These are phyloP conservation scores for Pestalotiopsis sp. DNA, from an alignment of 2,329 filamentous ascomycete genomes.

Conservation along the genomic window DNA sequence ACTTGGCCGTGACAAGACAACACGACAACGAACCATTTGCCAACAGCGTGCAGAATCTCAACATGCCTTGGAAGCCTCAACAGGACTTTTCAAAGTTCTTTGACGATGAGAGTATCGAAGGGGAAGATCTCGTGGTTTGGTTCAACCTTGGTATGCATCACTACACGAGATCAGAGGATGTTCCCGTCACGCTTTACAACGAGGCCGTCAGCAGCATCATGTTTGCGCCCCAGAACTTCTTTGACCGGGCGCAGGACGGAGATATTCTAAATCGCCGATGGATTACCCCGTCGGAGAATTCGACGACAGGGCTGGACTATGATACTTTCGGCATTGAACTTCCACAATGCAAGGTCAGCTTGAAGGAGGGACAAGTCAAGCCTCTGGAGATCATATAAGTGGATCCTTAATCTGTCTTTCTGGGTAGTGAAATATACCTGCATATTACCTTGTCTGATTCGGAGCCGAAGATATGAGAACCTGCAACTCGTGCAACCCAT, in stretches of 20 bases:
- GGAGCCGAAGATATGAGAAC: too few relatives aligned
- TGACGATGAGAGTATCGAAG: slow-evolving; percentile 41
- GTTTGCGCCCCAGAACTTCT: slow-evolving; percentile 40
- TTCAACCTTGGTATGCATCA: slow-evolving; percentile 51
- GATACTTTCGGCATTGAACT: slow-evolving; percentile 9
- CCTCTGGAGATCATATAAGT: neutral
- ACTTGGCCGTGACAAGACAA: slow-evolving; percentile 41
- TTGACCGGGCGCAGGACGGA: slow-evolving; percentile 19
- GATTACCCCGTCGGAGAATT: slow-evolving; percentile 4
- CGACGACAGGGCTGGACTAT: neutral
- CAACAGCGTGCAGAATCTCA: slow-evolving; percentile 32
- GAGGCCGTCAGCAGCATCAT: slow-evolving; percentile 39
- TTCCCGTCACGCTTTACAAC: slow-evolving; percentile 35
- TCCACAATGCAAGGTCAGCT: slow-evolving; percentile 3
- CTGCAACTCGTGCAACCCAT: too few relatives aligned
- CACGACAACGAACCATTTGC: slow-evolving; percentile 45
- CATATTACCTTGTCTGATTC: too few relatives aligned
- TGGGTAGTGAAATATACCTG: neutral
- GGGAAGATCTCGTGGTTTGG: slow-evolving; percentile 44
- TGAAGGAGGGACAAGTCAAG: slow-evolving; percentile 2
- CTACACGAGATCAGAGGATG: slow-evolving; percentile 27
- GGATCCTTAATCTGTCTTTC: neutral
- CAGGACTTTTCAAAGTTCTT: slow-evolving; percentile 45
- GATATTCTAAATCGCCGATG: slow-evolving; percentile 6
- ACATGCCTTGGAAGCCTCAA: slow-evolving; percentile 34